Base-by-base conservation (phyloP, 192 early-diverging fungal genomes). In the Umbelopsis sp. region DNA sequence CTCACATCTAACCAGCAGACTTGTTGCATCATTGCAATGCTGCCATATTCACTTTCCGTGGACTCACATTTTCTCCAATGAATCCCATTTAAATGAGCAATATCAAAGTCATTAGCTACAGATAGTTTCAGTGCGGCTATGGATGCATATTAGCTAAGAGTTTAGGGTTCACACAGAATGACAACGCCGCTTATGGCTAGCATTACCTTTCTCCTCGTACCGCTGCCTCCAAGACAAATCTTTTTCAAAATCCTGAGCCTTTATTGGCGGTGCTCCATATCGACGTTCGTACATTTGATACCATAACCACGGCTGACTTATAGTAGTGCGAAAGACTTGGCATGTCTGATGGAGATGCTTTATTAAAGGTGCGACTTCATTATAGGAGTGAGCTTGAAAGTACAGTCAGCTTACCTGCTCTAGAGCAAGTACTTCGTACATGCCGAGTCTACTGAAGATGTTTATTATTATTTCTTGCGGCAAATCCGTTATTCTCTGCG, bases 11-110 rank as follows among this genome's bases (percentile, higher is more conserved):
- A 18, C 55, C 55, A 61, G 27, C 27, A 61, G 16, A 61, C 55
- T 61, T 61, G 55, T 37, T 61, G 55, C 55, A 61, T 61, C 55
- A 61, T 61, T 11, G 55, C 55, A 35, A 61, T 61, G 30, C 55
- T 61, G 27, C 55, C 55, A 35, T 61, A 61, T 61, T 61, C 55
- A 16, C 55, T 61, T n/a, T 61, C 55, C 1, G 23, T 27, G 55
- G 55, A 61, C 25, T 61, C 55, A 4, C 55, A 61, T 13, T 61
- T 61, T 22, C 55, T 25, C 55, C 55, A 61, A 18, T 61, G 55
- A 7, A 61, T 61, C 5, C 55, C 55, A 37, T 61, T 61, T 18
- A 61, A 37, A 18, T 61, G 55, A 35, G 55, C 55, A 25, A 61
- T 61, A 10, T 61, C 30, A 35, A 61, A 61, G 33, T 61, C 55